Evolutionary conservation across 257 asterid genomes (phyloP).

Genomic region (Solanum piurae): DNA sequence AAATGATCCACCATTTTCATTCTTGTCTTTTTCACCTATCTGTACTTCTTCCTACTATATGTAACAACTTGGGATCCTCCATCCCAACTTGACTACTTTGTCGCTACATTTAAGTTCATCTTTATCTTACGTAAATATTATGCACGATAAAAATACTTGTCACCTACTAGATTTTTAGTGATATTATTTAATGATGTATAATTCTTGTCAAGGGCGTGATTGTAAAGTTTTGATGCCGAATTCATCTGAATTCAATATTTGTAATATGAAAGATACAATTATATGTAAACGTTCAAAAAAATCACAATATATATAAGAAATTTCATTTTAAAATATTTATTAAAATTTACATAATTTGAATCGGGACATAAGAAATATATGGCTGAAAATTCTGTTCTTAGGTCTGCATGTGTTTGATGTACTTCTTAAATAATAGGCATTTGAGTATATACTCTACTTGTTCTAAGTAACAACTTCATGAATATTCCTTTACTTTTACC

Average conservation of each 20-base stretch:
- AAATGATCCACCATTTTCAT: background rate
- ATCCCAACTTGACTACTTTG: background rate
- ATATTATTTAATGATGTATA: background rate
- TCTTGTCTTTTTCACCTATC: background rate
- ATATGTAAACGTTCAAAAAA: background rate
- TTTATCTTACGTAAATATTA: background rate
- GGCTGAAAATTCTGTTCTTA: background rate
- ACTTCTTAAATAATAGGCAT: background rate
- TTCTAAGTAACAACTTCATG: background rate
- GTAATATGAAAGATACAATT: fast-evolving
- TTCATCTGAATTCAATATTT: background rate
- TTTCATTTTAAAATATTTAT: too few relatives aligned
- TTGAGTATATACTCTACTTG: background rate
- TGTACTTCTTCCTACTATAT: background rate
- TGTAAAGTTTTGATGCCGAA: background rate
- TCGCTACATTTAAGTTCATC: background rate
- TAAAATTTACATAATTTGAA: too few relatives aligned
- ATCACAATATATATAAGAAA: too few relatives aligned
- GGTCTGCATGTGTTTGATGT: background rate
- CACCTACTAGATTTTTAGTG: background rate
- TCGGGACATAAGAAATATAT: background rate
- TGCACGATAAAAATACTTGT: background rate
- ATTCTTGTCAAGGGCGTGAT: background rate
- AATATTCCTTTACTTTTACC: background rate
- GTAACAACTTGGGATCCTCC: background rate